Percentiles rank a stretch among this genome's conserved stretches.
Conservation (phyloP, 129 eudicot species). For the Lactuca saligna region DNA sequence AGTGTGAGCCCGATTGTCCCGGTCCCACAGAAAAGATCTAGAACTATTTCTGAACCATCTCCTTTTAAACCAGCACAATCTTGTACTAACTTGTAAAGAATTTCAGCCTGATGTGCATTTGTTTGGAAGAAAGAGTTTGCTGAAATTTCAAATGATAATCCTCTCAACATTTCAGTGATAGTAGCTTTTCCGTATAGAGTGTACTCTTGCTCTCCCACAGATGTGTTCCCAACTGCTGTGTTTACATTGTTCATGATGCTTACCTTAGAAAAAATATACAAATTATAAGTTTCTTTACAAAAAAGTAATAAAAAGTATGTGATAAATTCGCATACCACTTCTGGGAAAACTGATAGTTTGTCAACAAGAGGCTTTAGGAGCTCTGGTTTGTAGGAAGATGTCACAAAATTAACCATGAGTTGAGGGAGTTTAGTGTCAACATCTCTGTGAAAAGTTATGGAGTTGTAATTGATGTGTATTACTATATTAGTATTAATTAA, state of each 20-base stretch:
- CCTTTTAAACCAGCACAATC: constrained; percentile 81
- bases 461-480: constrained; percentile 13
- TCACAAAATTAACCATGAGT: constrained; percentile 94
- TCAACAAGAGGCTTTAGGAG: constrained; percentile 78
- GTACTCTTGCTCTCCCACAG: constrained; percentile 91
- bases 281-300: not conserved
- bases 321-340: constrained; percentile 57
- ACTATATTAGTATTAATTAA: constrained; percentile 3
- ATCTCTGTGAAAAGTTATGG: constrained; percentile 42
- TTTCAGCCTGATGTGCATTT: constrained; percentile 92
- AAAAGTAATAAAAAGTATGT: not conserved
- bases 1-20: constrained; percentile 92
- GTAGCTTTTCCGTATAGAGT: constrained; percentile 74
- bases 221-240: constrained; percentile 85
- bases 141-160: constrained; percentile 82
- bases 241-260: constrained; percentile 93
- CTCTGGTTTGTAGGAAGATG: constrained; percentile 86
- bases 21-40: constrained; percentile 92
- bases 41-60: constrained; percentile 84
- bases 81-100: constrained; percentile 76
- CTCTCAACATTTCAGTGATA: constrained; percentile 75
- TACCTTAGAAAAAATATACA: constrained; percentile 37
- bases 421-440: constrained; percentile 63
- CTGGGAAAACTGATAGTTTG: constrained; percentile 59
- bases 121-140: constrained; percentile 96